Percentiles rank a stretch among this genome's conserved stretches.
These are phyloP conservation scores for Cordyceps farinosa DNA, from an alignment of 2,329 filamentous ascomycete species.

Conservation along the genomic window DNA sequence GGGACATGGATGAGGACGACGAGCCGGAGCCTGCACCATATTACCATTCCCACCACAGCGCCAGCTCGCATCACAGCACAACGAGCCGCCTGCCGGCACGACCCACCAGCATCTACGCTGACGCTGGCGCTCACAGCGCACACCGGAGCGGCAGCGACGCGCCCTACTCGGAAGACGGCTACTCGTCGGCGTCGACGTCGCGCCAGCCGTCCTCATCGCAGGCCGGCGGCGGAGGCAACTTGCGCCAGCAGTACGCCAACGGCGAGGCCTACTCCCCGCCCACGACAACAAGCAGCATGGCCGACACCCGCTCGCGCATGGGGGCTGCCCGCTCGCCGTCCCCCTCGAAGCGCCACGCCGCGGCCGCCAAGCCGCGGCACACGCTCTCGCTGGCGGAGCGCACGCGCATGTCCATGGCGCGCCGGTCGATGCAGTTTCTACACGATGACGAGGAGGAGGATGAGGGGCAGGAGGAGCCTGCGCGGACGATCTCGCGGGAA, in stretches of 20 bases:
- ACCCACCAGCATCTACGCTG: conserved; percentile 7
- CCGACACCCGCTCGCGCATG: neutral
- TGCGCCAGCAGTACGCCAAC: conserved; percentile 7
- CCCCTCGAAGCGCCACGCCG: conserved; percentile 42
- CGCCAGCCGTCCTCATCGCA: conserved; percentile 5
- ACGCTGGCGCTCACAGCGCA: conserved; percentile 10
- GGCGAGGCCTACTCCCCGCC: neutral
- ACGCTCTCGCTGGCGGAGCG: conserved; percentile 69
- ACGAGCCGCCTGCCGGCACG: neutral
- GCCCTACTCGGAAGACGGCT: conserved; percentile 9
- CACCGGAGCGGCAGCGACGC: neutral
- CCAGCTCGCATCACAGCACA: neutral
- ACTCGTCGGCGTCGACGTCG: conserved; percentile 4
- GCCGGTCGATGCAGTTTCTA: conserved; percentile 43
- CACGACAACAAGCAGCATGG: neutral
- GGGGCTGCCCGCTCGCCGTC: conserved; percentile 47
- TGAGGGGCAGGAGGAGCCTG: neutral
- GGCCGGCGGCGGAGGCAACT: neutral
- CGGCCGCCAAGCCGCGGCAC: conserved; percentile 43
- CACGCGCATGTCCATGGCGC: conserved; percentile 76
- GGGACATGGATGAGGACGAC: conserved; percentile 49
- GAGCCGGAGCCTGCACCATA: conserved; percentile 22
- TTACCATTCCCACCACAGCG: neutral
- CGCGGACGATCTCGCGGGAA: too few relatives aligned
- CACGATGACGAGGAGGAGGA: conserved; percentile 33